A percentile compares a stretch with the other conserved stretches of the same genome.
These are phyloP conservation scores for Diatrype stigma DNA, from an alignment of 2,329 filamentous ascomycete species.

Conservation along the genomic window DNA sequence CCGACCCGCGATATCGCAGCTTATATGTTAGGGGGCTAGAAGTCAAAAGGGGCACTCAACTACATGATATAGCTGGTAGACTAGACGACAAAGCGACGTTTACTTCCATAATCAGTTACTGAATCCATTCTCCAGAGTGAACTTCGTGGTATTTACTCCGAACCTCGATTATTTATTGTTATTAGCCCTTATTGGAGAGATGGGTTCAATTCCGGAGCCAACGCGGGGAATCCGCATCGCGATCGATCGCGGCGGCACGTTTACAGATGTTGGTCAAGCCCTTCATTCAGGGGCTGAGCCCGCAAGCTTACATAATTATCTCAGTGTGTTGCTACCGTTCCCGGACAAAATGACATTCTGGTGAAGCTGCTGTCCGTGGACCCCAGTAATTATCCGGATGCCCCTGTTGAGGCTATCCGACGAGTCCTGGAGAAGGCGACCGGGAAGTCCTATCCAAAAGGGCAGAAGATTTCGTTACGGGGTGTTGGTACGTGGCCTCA, in stretches of 20 bases:
- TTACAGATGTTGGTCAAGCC: constrained; percentile 2
- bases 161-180: too few relatives aligned
- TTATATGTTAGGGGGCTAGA: too few relatives aligned
- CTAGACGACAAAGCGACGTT: too few relatives aligned
- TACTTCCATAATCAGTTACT: too few relatives aligned
- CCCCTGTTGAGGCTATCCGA: constrained; percentile 7
- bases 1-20: too few relatives aligned
- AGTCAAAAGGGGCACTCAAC: too few relatives aligned
- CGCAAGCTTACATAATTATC: background rate
- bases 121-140: too few relatives aligned
- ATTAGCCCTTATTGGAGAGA: background rate
- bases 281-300: background rate
- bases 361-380: constrained; percentile 5
- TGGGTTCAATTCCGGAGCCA: background rate
- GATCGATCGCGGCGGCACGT: constrained; percentile 9
- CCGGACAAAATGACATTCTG: constrained; percentile 4
- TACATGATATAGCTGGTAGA: too few relatives aligned
- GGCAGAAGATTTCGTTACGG: background rate
- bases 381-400: constrained; percentile 7
- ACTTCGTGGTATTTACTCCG: too few relatives aligned
- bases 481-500: background rate
- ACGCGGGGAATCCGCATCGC: constrained; percentile 3
- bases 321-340: constrained; percentile 1
- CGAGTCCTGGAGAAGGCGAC: constrained; percentile 5
- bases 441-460: constrained; percentile 1